Percentiles rank a stretch among this genome's conserved stretches.
These are phyloP conservation scores for Colletotrichum ledebouriae DNA, from an alignment of 2,329 filamentous ascomycete species.

Conservation along the genomic window DNA sequence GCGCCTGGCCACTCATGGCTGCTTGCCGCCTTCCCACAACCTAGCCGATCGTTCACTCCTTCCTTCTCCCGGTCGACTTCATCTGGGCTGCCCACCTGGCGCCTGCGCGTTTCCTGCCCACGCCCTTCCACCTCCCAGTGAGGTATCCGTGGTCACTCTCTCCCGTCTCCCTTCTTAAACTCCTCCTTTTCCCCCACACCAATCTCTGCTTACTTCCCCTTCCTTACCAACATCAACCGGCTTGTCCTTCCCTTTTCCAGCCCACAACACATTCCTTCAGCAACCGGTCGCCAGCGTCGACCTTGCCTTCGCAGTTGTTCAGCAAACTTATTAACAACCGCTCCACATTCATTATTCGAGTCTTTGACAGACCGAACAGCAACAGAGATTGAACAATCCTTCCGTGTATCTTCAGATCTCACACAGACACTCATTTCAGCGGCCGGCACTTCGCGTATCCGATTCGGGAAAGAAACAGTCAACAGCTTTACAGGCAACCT, in stretches of 20 bases:
- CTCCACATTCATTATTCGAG: conserved; percentile 58
- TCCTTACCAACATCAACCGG: conserved; percentile 40
- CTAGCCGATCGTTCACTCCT: conserved; percentile 14
- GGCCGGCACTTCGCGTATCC: conserved; percentile 26
- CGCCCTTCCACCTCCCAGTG: conserved; percentile 24
- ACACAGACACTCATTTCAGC: conserved; percentile 38
- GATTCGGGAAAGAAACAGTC: conserved; percentile 25
- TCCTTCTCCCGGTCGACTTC: conserved; percentile 35
- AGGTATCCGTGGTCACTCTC: conserved; percentile 40
- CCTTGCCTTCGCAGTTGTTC: conserved; percentile 37
- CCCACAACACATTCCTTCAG: conserved; percentile 41
- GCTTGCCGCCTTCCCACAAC: background rate
- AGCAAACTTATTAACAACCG: conserved; percentile 47
- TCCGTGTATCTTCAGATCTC: conserved; percentile 36
- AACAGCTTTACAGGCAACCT: conserved; percentile 31
- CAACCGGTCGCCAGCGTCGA: conserved; percentile 45
- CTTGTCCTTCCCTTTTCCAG: conserved; percentile 38
- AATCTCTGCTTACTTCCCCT: conserved; percentile 30
- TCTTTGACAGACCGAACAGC: conserved; percentile 65
- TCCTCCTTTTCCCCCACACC: conserved; percentile 35
- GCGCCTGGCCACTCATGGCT: background rate
- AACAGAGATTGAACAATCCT: conserved; percentile 29
- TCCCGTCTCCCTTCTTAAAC: conserved; percentile 41
- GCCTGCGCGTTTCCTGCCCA: conserved; percentile 29
- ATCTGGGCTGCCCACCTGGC: conserved; percentile 39